These are phyloP conservation scores for Balamuthia mandrillaris DNA, from an alignment of 208 protist species.

Conservation along the genomic window DNA sequence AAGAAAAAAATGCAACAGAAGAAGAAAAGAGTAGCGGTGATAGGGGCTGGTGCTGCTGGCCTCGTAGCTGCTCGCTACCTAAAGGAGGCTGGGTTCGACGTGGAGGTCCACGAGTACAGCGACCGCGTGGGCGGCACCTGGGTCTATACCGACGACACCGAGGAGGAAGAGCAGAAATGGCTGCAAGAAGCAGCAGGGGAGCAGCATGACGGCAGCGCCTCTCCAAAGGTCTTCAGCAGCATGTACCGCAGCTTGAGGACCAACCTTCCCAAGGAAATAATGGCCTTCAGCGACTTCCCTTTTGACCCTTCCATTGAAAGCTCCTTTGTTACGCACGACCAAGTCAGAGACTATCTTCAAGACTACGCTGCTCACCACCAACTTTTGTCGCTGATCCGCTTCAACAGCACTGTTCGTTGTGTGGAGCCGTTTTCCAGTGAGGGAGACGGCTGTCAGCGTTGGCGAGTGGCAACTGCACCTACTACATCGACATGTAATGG, in stretches of 20 bases:
- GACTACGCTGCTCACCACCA: not conserved
- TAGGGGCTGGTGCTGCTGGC: slow-evolving; percentile 15
- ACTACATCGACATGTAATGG: too few species aligned
- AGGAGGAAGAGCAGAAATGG: too few species aligned
- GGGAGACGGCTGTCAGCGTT: too few species aligned
- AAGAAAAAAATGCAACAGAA: too few species aligned
- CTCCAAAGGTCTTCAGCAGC: not conserved
- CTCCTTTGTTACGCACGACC: not conserved
- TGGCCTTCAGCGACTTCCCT: slow-evolving; percentile 12
- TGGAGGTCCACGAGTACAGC: not conserved
- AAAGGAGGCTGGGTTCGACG: not conserved
- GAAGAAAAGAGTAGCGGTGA: not conserved
- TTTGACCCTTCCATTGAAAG: not conserved
- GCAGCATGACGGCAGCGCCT: too few species aligned
- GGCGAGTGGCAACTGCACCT: too few species aligned
- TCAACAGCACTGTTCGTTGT: not conserved
- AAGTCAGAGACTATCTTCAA: not conserved
- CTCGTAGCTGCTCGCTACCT: slow-evolving; percentile 21
- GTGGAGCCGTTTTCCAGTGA: not conserved
- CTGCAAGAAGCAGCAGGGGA: too few species aligned
- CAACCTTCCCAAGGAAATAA: slow-evolving; percentile 43
- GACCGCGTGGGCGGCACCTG: slow-evolving; percentile 6
- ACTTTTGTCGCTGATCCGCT: not conserved
- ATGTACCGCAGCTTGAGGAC: slow-evolving; percentile 31
- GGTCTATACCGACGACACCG: not conserved